These are phyloP conservation scores for Tuber microsphaerosporum DNA, from an alignment of 495 filamentous ascomycete species.

Conservation along the genomic window DNA sequence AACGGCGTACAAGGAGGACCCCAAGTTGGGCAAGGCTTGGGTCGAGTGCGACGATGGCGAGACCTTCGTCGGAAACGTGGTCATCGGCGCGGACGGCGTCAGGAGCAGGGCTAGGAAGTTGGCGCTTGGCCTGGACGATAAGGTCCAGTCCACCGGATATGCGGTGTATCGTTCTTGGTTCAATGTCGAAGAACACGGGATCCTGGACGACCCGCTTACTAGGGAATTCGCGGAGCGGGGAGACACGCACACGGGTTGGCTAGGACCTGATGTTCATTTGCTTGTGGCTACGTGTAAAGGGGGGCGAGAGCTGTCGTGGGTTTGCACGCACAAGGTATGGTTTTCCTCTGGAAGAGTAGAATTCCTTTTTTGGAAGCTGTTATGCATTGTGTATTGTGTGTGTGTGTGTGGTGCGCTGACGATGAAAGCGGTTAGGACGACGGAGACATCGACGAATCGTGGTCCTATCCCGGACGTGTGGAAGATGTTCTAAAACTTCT, in stretches of 20 bases:
- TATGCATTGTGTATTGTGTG: slow-evolving; percentile 1
- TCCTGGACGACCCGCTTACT: slow-evolving; percentile 54
- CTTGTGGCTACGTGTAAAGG: slow-evolving; percentile 57
- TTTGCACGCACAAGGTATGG: slow-evolving; percentile 56
- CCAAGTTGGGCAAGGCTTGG: slow-evolving; percentile 51
- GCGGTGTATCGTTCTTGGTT: slow-evolving; percentile 58
- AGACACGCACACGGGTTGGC: slow-evolving; percentile 56
- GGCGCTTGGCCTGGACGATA: slow-evolving; percentile 57
- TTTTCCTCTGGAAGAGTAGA: not conserved
- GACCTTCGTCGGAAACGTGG: slow-evolving; percentile 51
- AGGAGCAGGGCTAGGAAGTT: slow-evolving; percentile 54
- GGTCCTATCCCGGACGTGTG: slow-evolving; percentile 57
- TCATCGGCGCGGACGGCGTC: slow-evolving; percentile 59
- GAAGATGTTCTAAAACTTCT: slow-evolving; percentile 54
- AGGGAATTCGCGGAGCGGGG: slow-evolving; percentile 56
- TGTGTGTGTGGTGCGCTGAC: slow-evolving; percentile 16
- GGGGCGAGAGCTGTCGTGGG: slow-evolving; percentile 62
- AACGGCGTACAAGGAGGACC: slow-evolving; percentile 55
- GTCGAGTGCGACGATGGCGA: slow-evolving; percentile 48
- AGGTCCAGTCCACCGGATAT: slow-evolving; percentile 55
- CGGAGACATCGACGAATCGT: slow-evolving; percentile 56
- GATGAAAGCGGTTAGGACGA: slow-evolving; percentile 43
- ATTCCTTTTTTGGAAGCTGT: not conserved
- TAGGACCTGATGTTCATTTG: slow-evolving; percentile 60
- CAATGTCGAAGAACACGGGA: slow-evolving; percentile 51